Evolutionary conservation across 805 yeast genomes (phyloP), one percentile per base, ranked within the genome.

Genomic region (Yarrowia sp.): DNA sequence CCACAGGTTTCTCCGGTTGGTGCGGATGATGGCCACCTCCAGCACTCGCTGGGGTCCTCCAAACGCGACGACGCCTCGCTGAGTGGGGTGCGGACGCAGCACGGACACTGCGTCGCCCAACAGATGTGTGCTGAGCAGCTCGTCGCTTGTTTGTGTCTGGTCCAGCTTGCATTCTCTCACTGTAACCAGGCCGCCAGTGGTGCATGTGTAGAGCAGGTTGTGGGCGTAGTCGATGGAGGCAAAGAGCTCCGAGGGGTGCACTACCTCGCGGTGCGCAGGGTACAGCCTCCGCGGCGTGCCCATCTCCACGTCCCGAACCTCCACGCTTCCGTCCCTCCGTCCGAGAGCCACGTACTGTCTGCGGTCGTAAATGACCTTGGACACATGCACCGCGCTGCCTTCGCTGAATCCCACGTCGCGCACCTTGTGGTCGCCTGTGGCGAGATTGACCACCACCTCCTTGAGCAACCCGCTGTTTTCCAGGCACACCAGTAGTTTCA

Each of bases 281-380:
- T 55, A 55, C 14, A 38, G 38, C 19, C 61, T 19, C 14, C 61
- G 8, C 14, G 47, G 29, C 9, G 61, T 55, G 9, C 61, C 61
- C 47, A 27, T 55, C 29, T 36, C 61, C 35, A 55, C 61, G n/a
- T 55, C 61, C 36, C 38, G 18, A n/a, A 55, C 47, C 47, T 55
- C 61, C 46, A 55, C 47, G 8, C 47, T 38, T 27, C 61, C 61
- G 19, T 55, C 61, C 38, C 61, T 55, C 38, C 61, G 46, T 29
- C 61, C 61, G 36, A 55, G 47, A 29, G 61, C 61, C 19, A 55
- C 29, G 47, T 55, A 55, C 29, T 55, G 61, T 29, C 61, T 38
- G 4, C n/a, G 3, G 38, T 55, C 47, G 29, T 55, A 55, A 38
- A 55, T 38, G 16, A 39, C 47, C 16, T 38, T 25, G 21, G 47